Percentiles rank a stretch among this genome's conserved stretches.
Conservation (phyloP, 78 protist species). For the Isochrysis galbana region DNA sequence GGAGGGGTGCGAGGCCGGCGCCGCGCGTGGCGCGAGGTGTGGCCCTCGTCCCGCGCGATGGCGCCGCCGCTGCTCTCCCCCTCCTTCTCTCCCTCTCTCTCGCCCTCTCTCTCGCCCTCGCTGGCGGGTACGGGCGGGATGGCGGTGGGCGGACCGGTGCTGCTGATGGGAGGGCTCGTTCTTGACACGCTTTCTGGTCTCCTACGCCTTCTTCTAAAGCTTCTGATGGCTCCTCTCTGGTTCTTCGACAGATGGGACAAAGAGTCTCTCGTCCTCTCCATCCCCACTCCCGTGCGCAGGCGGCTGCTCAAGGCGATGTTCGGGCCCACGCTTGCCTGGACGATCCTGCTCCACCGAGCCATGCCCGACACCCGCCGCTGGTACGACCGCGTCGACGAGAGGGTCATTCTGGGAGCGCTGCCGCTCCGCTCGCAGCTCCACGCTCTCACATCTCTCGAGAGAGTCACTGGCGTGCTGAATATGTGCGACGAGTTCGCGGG, state of each 20-base stretch:
- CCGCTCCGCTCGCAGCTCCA: background rate
- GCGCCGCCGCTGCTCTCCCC: too few species aligned
- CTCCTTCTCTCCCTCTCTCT: too few species aligned
- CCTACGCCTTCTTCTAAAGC: background rate
- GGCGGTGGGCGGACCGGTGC: too few species aligned
- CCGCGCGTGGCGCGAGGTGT: too few species aligned
- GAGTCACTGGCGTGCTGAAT: background rate
- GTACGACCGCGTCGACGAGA: constrained; percentile 13
- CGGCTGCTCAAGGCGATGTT: constrained; percentile 14
- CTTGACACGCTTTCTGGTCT: too few species aligned
- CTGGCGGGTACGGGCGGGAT: too few species aligned
- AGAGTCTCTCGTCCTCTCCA: background rate
- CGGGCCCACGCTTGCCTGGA: constrained; percentile 3
- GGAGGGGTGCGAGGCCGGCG: too few species aligned
- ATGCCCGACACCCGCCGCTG: constrained; percentile 24
- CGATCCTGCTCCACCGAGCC: constrained; percentile 25
- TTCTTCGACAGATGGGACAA: constrained; percentile 7
- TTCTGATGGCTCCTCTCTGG: constrained; percentile 7
- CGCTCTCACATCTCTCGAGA: background rate
- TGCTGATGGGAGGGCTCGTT: too few species aligned
- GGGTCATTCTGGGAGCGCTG: background rate
- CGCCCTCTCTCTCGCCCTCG: too few species aligned
- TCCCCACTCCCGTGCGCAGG: background rate
- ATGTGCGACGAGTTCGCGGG: constrained; percentile 5
- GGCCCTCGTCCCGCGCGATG: too few species aligned